Percentiles rank a stretch among this genome's conserved stretches.
These are phyloP conservation scores for Chaetomiaceae sp. DNA, from an alignment of 2,329 filamentous ascomycete genomes.

Conservation along the genomic window DNA sequence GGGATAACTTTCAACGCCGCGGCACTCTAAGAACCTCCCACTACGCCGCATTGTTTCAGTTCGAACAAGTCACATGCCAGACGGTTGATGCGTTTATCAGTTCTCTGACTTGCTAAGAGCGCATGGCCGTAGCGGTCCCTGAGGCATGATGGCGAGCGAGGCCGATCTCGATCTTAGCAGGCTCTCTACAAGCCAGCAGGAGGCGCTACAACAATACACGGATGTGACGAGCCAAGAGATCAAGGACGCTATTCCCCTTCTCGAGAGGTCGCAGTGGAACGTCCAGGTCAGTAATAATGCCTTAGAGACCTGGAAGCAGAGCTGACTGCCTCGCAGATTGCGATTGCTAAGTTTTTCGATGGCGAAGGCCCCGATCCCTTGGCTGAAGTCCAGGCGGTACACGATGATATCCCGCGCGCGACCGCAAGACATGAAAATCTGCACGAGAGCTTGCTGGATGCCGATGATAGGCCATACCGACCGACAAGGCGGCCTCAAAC, in stretches of 20 bases:
- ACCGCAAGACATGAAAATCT: constrained; percentile 69
- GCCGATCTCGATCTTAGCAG: constrained; percentile 57
- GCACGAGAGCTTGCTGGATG: constrained; percentile 52
- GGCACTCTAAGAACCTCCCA: too few relatives aligned
- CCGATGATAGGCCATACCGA: constrained; percentile 31
- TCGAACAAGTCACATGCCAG: too few relatives aligned
- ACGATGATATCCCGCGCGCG: constrained; percentile 55
- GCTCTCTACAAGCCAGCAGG: constrained; percentile 74
- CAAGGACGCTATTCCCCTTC: constrained; percentile 69
- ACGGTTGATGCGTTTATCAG: constrained; percentile 1
- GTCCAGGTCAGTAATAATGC: constrained; percentile 65
- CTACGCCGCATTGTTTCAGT: too few relatives aligned
- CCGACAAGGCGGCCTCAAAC: constrained; percentile 39
- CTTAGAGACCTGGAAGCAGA: not conserved
- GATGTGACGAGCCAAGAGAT: constrained; percentile 81
- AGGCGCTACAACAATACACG: constrained; percentile 81
- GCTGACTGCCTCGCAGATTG: constrained; percentile 57
- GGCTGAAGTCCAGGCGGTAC: constrained; percentile 66
- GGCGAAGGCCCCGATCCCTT: constrained; percentile 82
- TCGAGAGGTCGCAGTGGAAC: constrained; percentile 92
- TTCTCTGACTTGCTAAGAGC: not conserved
- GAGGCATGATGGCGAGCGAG: constrained; percentile 39
- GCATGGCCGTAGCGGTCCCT: not conserved
- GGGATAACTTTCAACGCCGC: too few relatives aligned
- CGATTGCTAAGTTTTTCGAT: constrained; percentile 96